Base-by-base conservation (phyloP, 495 filamentous ascomycete genomes). In the Neurospora discreta region DNA sequence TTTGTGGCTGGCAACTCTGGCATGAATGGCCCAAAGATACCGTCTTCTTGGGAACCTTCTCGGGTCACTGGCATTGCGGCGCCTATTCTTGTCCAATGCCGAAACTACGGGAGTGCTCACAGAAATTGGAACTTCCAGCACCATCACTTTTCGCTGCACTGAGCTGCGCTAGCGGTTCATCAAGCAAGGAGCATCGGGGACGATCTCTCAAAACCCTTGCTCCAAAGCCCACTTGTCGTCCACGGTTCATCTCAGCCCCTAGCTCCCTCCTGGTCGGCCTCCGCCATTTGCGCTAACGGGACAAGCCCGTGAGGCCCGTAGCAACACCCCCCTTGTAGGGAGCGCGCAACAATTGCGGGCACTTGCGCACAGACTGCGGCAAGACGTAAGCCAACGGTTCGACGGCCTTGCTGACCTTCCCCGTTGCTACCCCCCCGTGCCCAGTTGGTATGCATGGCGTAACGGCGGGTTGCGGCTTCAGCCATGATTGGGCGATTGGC, bases 381-480 rank as follows among this genome's bases (percentile, higher is more conserved):
- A 65, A 65, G 52, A 65, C 52, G 52, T 65, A 65, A 65, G 26
- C 52, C 26, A 65, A 65, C 52, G 52, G 52, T 65, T 65, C 52
- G 52, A 65, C 52, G 52, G 26, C 26, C 26, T 65, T 65, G 52
- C 52, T 65, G 33, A 65, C 52, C 52, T 65, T 36, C 52, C 52
- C 26, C 52, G 52, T 65, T 65, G 52, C 52, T 33, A 36, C 26
- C 52, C 26, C 52, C 33, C 52, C 52, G 52, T 65, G 52, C 52
- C 52, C 36, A n/a, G n/a, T 70, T 23, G 42, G 67, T 43, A 42
- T 43, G 39, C 69, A 40, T 71, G 68, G 71, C 73, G 67, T 69
- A 70, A 70, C 71, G 71, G 73, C 71, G 71, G 44, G 73, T 70
- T 70, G 68, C 43, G 73, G 71, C 68, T 72, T 68, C 68, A 52